A percentile compares a stretch with the other conserved stretches of the same genome.
Conservation (phyloP, 805 yeast genomes). For the Monosporozyma aquatica region DNA sequence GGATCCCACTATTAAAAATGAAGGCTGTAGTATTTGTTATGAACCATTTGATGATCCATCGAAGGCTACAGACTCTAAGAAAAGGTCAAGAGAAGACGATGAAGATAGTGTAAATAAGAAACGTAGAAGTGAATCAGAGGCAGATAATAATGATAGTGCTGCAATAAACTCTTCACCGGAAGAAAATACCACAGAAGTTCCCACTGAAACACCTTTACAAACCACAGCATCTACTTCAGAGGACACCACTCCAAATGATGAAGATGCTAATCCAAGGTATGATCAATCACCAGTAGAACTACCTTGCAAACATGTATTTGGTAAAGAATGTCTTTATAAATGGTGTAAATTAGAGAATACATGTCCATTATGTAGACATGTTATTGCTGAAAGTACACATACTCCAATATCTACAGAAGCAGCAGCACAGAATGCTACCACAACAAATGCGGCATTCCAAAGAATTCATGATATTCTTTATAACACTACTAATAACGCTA, state of each 20-base stretch:
- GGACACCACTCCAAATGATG: conserved; percentile 5
- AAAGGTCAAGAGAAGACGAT: conserved; percentile 23
- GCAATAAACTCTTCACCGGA: background rate
- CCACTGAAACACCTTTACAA: background rate
- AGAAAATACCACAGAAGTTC: background rate
- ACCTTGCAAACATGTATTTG: conserved; percentile 86
- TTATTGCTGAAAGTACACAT: conserved; percentile 31
- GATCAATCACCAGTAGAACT: conserved; percentile 59
- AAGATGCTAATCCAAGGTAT: conserved; percentile 21
- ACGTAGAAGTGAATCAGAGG: conserved; percentile 3
- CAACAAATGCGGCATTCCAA: conserved; percentile 5
- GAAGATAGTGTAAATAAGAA: conserved; percentile 17
- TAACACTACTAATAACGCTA: conserved; percentile 2
- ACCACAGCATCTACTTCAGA: background rate
- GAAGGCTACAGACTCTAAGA: conserved; percentile 11
- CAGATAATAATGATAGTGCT: background rate
- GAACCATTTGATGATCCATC: conserved; percentile 37
- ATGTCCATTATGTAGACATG: conserved; percentile 79
- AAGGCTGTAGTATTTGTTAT: conserved; percentile 58
- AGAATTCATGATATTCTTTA: conserved; percentile 4
- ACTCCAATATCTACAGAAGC: too few relatives aligned
- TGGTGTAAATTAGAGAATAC: conserved; percentile 72
- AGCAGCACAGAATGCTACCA: background rate
- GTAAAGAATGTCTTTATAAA: conserved; percentile 70
- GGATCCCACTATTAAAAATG: conserved; percentile 16